These are phyloP conservation scores for Pichia sp. DNA, from an alignment of 1,139 yeast species.

Conservation along the genomic window DNA sequence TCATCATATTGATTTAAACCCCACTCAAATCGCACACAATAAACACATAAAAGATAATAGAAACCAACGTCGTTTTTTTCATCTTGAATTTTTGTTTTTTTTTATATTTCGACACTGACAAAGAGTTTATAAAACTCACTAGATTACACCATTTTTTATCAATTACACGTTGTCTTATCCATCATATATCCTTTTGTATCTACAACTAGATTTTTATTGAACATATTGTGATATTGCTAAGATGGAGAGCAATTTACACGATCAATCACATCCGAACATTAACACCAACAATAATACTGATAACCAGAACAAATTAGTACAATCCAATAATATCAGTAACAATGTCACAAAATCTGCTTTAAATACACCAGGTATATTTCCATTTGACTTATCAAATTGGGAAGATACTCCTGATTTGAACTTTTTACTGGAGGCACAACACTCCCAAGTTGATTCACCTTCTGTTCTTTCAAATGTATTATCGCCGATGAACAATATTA, in stretches of 20 bases:
- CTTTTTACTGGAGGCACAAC: slow-evolving; percentile 20
- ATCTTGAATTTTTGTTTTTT: no score
- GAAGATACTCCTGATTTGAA: slow-evolving; percentile 25
- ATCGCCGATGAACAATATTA: slow-evolving; percentile 19
- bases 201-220: background rate
- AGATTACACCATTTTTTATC: background rate
- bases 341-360: background rate
- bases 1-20: no score
- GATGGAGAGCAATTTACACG: background rate
- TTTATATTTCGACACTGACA: background rate
- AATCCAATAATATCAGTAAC: slow-evolving; percentile 1
- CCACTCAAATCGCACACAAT: no score
- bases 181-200: background rate
- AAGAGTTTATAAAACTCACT: no score
- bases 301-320: background rate
- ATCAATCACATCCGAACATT: background rate
- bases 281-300: background rate
- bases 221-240: background rate
- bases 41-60: no score
- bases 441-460: slow-evolving; percentile 18
- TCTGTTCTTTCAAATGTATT: slow-evolving; percentile 14
- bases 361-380: slow-evolving; percentile 13
- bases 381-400: slow-evolving; percentile 26
- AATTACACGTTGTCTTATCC: background rate
- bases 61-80: background rate